Evolutionary conservation across 345 rosid species (phyloP).

Genomic region (Populus nigra): DNA sequence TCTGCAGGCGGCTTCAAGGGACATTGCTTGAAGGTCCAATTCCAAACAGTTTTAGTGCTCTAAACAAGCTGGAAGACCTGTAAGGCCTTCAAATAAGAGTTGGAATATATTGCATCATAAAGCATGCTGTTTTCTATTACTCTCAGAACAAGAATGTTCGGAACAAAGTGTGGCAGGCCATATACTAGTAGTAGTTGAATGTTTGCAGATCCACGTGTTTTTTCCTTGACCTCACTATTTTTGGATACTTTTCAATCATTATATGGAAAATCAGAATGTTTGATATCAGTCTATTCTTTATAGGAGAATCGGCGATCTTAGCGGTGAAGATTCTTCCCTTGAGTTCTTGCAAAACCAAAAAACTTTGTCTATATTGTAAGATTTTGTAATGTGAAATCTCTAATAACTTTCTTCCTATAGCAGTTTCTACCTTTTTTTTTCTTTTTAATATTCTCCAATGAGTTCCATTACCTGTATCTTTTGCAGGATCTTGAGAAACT

Average conservation of each 20-base stretch:
- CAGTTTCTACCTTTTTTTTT: background rate
- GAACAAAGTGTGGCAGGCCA: background rate
- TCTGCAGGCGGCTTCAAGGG: slow-evolving; percentile 47
- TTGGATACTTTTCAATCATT: background rate
- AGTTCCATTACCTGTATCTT: slow-evolving; percentile 4
- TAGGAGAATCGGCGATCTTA: slow-evolving; percentile 57
- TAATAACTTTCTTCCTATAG: background rate
- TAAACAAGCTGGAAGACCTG: slow-evolving; percentile 46
- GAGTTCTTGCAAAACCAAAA: slow-evolving; percentile 41
- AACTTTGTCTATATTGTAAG: slow-evolving; percentile 48
- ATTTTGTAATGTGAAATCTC: background rate
- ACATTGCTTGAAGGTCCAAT: slow-evolving; percentile 55
- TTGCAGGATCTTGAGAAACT: slow-evolving; percentile 50
- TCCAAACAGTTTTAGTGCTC: slow-evolving; percentile 42
- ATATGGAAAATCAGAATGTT: background rate
- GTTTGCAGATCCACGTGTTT: background rate
- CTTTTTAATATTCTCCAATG: background rate
- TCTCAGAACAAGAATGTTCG: background rate
- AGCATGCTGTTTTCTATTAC: background rate
- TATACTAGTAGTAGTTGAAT: background rate
- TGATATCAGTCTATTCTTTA: background rate
- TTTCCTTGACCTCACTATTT: background rate
- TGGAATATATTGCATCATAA: background rate
- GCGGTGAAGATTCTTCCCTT: slow-evolving; percentile 48
- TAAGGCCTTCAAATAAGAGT: slow-evolving; percentile 22